Percentiles rank a stretch among this genome's conserved stretches.
Evolutionary conservation across 768 basidiomycete genomes (phyloP).

Genomic region (Goffeauzyma gilvescens): DNA sequence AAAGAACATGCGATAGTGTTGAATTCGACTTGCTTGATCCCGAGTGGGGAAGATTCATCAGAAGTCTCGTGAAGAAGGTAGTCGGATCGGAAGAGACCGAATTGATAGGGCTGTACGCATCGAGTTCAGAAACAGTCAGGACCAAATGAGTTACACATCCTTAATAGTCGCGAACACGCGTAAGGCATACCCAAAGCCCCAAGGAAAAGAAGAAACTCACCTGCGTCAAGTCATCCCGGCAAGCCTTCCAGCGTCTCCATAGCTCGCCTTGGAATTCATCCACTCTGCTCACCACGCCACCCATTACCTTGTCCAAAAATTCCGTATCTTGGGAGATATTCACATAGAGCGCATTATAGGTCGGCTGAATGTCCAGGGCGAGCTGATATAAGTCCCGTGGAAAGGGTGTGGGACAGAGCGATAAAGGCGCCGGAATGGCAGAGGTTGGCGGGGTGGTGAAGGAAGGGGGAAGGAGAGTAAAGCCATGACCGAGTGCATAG

Average conservation of each 20-base stretch:
- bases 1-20: constrained; percentile 92
- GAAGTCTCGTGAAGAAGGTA: constrained; percentile 56
- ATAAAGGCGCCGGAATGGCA: constrained; percentile 77
- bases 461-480: constrained; percentile 39
- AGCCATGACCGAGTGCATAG: constrained; percentile 65
- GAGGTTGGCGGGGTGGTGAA: constrained; percentile 36
- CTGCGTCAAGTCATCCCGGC: constrained; percentile 47
- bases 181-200: not conserved
- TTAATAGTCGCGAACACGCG: not conserved
- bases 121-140: not conserved
- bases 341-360: constrained; percentile 72
- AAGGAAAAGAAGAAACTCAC: no score
- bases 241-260: constrained; percentile 66
- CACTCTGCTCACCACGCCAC: constrained; percentile 60
- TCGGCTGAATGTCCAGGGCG: constrained; percentile 48
- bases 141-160: not conserved
- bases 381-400: constrained; percentile 51
- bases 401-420: constrained; percentile 72
- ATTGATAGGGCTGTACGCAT: constrained; percentile 47
- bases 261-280: constrained; percentile 72
- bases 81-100: constrained; percentile 86
- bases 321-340: constrained; percentile 56
- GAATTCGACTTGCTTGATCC: constrained; percentile 87
- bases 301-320: constrained; percentile 73
- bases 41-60: constrained; percentile 11